Conservation (phyloP, 768 basidiomycete species). For the Brasilioporus rufonigricans region DNA sequence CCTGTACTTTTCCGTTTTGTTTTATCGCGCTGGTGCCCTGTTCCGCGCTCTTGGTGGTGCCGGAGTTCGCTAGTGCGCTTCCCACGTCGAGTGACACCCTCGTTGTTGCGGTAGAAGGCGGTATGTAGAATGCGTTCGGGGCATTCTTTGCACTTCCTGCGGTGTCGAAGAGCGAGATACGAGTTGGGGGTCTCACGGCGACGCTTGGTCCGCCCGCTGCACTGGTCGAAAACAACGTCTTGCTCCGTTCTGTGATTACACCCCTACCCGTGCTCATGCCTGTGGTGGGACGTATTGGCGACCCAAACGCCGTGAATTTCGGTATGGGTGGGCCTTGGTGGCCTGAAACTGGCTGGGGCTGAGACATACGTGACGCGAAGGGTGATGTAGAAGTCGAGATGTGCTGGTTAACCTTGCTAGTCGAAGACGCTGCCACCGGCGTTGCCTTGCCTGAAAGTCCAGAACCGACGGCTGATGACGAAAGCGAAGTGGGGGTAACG, state of each 20-base stretch:
- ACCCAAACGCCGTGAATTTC: slow-evolving; percentile 28
- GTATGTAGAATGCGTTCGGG: slow-evolving; percentile 68
- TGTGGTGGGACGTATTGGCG: slow-evolving; percentile 16
- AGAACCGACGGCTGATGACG: slow-evolving; percentile 8
- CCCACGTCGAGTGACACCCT: slow-evolving; percentile 1
- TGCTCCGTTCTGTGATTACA: slow-evolving; percentile 17
- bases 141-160: slow-evolving; percentile 48
- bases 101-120: slow-evolving; percentile 31
- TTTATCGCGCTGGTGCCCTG: not conserved
- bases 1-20: slow-evolving; percentile 8
- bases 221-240: slow-evolving; percentile 13
- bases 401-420: not conserved
- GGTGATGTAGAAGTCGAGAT: not conserved
- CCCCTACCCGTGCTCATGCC: not conserved
- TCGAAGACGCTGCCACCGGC: not conserved
- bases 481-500: slow-evolving; percentile 2
- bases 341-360: not conserved
- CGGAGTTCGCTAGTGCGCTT: not conserved
- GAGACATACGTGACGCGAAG: slow-evolving; percentile 5
- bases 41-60: not conserved
- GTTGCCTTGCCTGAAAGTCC: slow-evolving; percentile 7
- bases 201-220: not conserved
- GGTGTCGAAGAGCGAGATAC: slow-evolving; percentile 41
- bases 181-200: slow-evolving; percentile 1
- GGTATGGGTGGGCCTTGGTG: slow-evolving; percentile 11